Evolutionary conservation across 2,329 filamentous ascomycete genomes (phyloP), one percentile per base, ranked within the genome.

Genomic region (Fusarium pseudonygamai): DNA sequence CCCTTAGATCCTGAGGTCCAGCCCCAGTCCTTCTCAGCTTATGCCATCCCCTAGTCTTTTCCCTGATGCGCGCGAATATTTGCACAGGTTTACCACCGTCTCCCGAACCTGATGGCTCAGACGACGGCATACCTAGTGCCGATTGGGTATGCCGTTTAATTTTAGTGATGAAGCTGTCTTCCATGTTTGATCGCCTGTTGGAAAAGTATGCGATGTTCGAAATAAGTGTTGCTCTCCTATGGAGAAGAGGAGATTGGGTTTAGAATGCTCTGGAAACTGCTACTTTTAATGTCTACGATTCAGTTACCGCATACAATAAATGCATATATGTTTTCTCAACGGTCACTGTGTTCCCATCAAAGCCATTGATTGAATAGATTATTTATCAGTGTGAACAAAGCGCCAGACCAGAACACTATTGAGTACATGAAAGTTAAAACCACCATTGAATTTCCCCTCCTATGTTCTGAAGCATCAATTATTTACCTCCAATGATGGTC

Each of bases 341-440:
- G 24, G 42, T 18, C 15, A 30, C 34, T 39, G 10, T 62, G 40
- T 60, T 60, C 42, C 60, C 36, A 26, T 20, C n/a, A 18, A 39
- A n/a, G 7, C 7, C 22, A 32, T 40, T 40, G 14, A 32, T 28
- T 20, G 36, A 55, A 63, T 53, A 50, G 22, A 37, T 36, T 34
- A n/a, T 30, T 37, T 61, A 30, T 36, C 39, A 26, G 28, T 28
- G 16, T 12, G 34, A 72, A 71, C 46, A 64, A 72, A 64, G 68
- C 30, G 55, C 10, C n/a, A 28, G 26, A 42, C 26, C 20, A 49
- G 24, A 60, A 30, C 42, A 26, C 24, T 60, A 30, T 36, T 26
- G 12, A 40, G 14, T 34, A 36, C 20, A 47, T 53, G 28, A 26
- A 46, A 32, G n/a, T 14, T 18, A 14, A 36, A 42, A 36, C 30